Evolutionary conservation across 2,329 filamentous ascomycete species (phyloP).

Genomic region (Sarocladium brachiariae): DNA sequence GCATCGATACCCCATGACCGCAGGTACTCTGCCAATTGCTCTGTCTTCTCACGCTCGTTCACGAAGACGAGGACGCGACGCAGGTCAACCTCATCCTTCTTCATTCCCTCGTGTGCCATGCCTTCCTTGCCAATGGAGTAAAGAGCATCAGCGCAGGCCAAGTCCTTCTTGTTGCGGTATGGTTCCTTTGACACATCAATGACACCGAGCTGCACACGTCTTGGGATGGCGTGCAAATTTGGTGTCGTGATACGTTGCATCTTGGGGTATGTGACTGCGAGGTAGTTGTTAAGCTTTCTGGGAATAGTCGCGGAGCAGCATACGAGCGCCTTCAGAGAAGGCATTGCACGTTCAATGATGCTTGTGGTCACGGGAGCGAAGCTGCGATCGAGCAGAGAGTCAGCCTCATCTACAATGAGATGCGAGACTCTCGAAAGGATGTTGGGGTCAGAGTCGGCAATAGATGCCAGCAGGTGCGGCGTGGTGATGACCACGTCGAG

Average conservation of each 20-base stretch:
- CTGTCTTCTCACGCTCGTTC: conserved; percentile 87
- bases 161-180: conserved; percentile 84
- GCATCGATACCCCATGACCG: conserved; percentile 82
- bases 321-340: conserved; percentile 78
- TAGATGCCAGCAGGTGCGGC: conserved; percentile 80
- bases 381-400: conserved; percentile 89
- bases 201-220: conserved; percentile 87
- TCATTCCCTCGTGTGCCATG: conserved; percentile 47
- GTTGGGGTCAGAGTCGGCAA: conserved; percentile 84
- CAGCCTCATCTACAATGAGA: conserved; percentile 88
- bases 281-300: conserved; percentile 74
- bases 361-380: conserved; percentile 77
- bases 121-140: conserved; percentile 84
- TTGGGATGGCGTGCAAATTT: conserved; percentile 91
- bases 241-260: conserved; percentile 83
- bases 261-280: conserved; percentile 75
- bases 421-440: conserved; percentile 87
- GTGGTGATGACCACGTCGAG: conserved; percentile 84
- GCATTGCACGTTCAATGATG: conserved; percentile 74
- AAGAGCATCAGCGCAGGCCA: conserved; percentile 91
- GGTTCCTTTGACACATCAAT: conserved; percentile 89
- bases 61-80: conserved; percentile 93
- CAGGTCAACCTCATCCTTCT: conserved; percentile 53
- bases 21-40: conserved; percentile 74
- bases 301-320: conserved; percentile 97